Evolutionary conservation across 805 yeast genomes (phyloP).

Genomic region (Metschnikowia sp.): DNA sequence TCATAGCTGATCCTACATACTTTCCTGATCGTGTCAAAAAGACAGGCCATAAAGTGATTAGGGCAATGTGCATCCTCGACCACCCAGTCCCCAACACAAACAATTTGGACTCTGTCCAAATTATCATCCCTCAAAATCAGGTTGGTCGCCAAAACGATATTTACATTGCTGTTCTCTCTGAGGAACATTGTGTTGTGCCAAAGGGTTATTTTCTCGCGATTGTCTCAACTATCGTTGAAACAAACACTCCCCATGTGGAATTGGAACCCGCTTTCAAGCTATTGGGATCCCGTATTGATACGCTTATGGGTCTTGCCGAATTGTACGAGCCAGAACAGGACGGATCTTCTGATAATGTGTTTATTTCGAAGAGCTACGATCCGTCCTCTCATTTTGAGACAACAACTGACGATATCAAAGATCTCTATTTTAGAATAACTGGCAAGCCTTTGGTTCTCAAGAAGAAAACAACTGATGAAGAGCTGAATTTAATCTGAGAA

Average conservation of each 20-base stretch:
- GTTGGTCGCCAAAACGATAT: constrained; percentile 90
- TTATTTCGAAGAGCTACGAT: constrained; percentile 85
- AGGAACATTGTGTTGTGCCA: constrained; percentile 86
- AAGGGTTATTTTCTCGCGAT: constrained; percentile 89
- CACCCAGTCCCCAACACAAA: constrained; percentile 83
- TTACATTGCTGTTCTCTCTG: constrained; percentile 85
- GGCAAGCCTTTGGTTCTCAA: constrained; percentile 89
- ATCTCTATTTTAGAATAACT: constrained; percentile 83
- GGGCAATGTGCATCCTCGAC: constrained; percentile 85
- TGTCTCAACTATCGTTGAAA: constrained; percentile 90
- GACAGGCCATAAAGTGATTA: constrained; percentile 70
- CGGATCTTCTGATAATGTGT: constrained; percentile 77
- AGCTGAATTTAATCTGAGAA: constrained; percentile 5
- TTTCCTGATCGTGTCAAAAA: constrained; percentile 80
- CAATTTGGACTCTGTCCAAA: constrained; percentile 85
- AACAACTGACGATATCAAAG: constrained; percentile 95
- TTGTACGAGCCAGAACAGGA: constrained; percentile 82
- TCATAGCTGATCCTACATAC: constrained; percentile 96
- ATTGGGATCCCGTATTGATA: constrained; percentile 75
- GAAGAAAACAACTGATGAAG: constrained; percentile 60
- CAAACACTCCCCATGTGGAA: constrained; percentile 88
- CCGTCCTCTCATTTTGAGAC: constrained; percentile 94
- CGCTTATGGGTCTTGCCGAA: constrained; percentile 92
- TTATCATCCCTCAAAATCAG: constrained; percentile 95
- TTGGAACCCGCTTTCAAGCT: constrained; percentile 91